Evolutionary conservation across 2,329 filamentous ascomycete genomes (phyloP), one percentile per base, ranked within the genome.

Genomic region (Bretziella fagacearum): DNA sequence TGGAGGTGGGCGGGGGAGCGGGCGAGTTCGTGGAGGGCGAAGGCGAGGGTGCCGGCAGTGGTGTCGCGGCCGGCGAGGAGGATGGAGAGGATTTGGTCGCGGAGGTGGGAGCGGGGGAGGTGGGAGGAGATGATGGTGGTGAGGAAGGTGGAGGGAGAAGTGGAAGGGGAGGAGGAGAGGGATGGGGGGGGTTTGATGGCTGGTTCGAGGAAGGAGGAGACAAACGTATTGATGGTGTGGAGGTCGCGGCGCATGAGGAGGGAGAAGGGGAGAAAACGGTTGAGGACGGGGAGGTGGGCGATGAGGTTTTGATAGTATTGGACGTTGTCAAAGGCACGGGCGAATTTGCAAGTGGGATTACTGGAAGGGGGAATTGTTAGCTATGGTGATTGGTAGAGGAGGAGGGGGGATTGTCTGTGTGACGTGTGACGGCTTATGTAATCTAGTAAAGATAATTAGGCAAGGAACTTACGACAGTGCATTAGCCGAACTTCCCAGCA

Each of bases 61-160:
- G 87, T 94, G 61, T 95, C 87, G 32, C 83, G 74, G 10, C 84
- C 86, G 1, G 87, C 87, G 13, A 95, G 73, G 2, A 95, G 72
- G 8, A 94, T 73, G 37, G 81, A 79, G 13, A 91, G 72, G 41
- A 94, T 68, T 61, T 95, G 86, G 62, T 94, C 86, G 27, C 85
- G 82, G 11, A 95, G 71, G 3, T 85, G 73, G 46, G 69, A 72
- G 48, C 68, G 68, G 57, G 84, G 2, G 95, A 73, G 25, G 84
- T 82, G 62, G 94, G 82, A 17, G 94, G 71, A 6, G 20, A 35
- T 18, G 32, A 35, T 15, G 32, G 11, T 18, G 1, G 87, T 89
- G 13, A 95, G 73, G 2, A 95, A 72, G 8, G 94, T 73, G 37
- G 81, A 79, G 13, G 91, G 72, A n/a, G 41, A 94, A 68, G 61